These are phyloP conservation scores for Pleurostoma richardsiae DNA, from an alignment of 2,329 filamentous ascomycete genomes.

Conservation along the genomic window DNA sequence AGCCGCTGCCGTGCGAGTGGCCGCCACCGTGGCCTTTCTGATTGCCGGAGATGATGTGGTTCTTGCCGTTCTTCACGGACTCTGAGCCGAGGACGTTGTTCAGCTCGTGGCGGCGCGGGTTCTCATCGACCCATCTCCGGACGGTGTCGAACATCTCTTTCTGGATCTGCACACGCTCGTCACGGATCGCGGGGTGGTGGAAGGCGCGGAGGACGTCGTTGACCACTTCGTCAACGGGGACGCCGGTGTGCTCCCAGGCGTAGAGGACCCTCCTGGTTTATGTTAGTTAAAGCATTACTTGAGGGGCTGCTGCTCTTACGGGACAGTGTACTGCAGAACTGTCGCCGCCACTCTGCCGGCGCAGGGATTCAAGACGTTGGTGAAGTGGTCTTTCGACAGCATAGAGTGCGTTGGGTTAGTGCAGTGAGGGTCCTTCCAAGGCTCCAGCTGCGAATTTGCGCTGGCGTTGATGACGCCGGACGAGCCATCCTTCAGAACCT, in stretches of 20 bases:
- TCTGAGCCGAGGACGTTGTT: constrained; percentile 76
- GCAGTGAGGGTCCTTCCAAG: constrained; percentile 71
- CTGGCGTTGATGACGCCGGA: constrained; percentile 64
- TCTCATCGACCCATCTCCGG: constrained; percentile 70
- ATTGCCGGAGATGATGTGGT: constrained; percentile 53
- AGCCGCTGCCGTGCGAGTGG: constrained; percentile 20
- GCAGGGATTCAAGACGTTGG: constrained; percentile 71
- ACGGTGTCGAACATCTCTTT: constrained; percentile 86
- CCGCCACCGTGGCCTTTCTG: constrained; percentile 20
- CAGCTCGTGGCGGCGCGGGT: constrained; percentile 61
- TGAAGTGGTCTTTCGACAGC: constrained; percentile 81
- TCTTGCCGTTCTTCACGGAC: constrained; percentile 76
- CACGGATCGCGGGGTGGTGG: constrained; percentile 82
- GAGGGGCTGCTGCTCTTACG: constrained; percentile 40
- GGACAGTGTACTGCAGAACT: constrained; percentile 81
- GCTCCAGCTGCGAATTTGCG: constrained; percentile 70
- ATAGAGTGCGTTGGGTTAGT: constrained; percentile 79
- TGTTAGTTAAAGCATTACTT: constrained; percentile 12
- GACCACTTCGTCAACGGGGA: constrained; percentile 78
- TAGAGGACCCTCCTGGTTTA: constrained; percentile 68
- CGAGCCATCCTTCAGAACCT: constrained; percentile 80
- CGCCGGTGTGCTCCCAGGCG: constrained; percentile 84
- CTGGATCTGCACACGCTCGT: constrained; percentile 74
- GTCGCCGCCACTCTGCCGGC: constrained; percentile 69
- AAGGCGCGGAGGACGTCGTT: constrained; percentile 78